Evolutionary conservation across 2,329 filamentous ascomycete species (phyloP).

Genomic region (Colletotrichum lentis): DNA sequence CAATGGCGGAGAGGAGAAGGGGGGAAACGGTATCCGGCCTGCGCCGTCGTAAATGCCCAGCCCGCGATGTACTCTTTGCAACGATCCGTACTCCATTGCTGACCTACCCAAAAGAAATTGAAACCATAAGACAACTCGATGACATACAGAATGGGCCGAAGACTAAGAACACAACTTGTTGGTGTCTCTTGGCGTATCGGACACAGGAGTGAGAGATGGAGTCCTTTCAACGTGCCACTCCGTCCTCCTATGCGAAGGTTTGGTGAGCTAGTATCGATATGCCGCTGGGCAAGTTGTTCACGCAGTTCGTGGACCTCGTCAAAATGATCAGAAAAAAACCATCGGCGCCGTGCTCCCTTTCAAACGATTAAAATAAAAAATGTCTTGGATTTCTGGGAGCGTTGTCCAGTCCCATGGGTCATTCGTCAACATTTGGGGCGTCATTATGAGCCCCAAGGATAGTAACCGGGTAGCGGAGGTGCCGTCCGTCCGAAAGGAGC

Average conservation of each 20-base stretch:
- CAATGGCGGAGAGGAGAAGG: background rate
- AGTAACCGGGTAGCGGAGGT: constrained; percentile 25
- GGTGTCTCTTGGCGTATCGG: constrained; percentile 12
- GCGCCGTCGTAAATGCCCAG: constrained; percentile 35
- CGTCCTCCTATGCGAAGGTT: constrained; percentile 21
- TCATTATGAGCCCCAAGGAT: constrained; percentile 21
- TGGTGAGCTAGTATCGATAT: background rate
- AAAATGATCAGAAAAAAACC: background rate
- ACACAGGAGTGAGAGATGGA: background rate
- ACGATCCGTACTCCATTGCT: constrained; percentile 29
- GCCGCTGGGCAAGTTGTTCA: constrained; percentile 22
- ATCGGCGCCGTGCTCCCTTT: constrained; percentile 6
- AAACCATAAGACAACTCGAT: background rate
- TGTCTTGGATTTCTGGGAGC: constrained; percentile 5
- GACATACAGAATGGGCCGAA: constrained; percentile 18
- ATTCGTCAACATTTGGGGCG: background rate
- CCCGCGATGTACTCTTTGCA: constrained; percentile 23
- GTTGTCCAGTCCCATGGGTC: background rate
- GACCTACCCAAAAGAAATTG: constrained; percentile 13
- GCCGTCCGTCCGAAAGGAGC: constrained; percentile 24
- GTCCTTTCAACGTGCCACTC: constrained; percentile 17
- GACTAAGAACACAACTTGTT: background rate
- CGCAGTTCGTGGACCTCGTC: constrained; percentile 34
- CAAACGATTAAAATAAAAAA: background rate
- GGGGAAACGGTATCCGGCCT: constrained; percentile 23